phyloP scores from a whole-genome alignment of 2,329 filamentous ascomycete genomes.

The Fusarium sp. region DNA sequence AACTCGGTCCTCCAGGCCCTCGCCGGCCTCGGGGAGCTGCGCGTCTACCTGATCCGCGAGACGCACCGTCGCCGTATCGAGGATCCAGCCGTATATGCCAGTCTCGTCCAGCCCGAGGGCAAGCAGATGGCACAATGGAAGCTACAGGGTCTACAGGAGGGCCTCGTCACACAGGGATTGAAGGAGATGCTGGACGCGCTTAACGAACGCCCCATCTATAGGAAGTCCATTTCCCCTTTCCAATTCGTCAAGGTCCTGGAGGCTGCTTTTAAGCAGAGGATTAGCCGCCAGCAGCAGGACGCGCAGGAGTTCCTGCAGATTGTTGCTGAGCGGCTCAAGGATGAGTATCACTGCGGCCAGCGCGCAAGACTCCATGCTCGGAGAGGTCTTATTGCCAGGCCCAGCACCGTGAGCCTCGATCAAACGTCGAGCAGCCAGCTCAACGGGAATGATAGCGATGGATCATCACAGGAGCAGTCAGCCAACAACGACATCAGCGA shows the following conservation, averaged over 20 bases:
- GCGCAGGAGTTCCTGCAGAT: conserved; percentile 98
- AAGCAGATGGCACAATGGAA: conserved; percentile 68
- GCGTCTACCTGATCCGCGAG: conserved; percentile 92
- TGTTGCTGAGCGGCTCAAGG: conserved; percentile 89
- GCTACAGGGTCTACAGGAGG: conserved; percentile 78
- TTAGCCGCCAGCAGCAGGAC: conserved; percentile 95
- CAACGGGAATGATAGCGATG: conserved; percentile 27
- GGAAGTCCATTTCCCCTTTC: conserved; percentile 91
- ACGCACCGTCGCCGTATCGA: conserved; percentile 86
- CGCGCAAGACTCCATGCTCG: conserved; percentile 74
- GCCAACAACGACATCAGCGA: conserved; percentile 19
- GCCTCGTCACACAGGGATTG: conserved; percentile 84
- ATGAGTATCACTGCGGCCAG: conserved; percentile 90
- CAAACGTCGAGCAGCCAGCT: conserved; percentile 38
- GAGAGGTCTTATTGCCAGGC: conserved; percentile 38
- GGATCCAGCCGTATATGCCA: conserved; percentile 78
- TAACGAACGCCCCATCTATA: conserved; percentile 93
- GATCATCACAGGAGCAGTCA: conserved; percentile 16
- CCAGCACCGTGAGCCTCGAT: conserved; percentile 16
- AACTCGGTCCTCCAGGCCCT: conserved; percentile 96
- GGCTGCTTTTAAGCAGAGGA: conserved; percentile 86
- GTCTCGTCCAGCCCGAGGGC: conserved; percentile 64
- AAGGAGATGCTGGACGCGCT: conserved; percentile 93
- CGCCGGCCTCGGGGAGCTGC: conserved; percentile 88
- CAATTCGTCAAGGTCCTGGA: conserved; percentile 87